phyloP scores from a whole-genome alignment of 1,284 basidiomycete species.

The Wolfiporia cocos region DNA sequence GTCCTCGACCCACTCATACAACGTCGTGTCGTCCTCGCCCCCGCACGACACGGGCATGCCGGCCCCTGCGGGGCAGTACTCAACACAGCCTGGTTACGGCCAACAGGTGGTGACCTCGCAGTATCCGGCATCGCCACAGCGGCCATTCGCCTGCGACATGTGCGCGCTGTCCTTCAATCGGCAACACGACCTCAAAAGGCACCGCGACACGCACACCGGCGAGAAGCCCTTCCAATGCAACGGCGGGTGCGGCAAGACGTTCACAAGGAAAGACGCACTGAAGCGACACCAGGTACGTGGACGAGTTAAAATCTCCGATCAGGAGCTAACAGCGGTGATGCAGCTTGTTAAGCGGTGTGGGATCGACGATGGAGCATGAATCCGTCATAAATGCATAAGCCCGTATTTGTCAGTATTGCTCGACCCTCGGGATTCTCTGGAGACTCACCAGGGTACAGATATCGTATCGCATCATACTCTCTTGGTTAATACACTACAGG shows the following conservation, averaged over 20 bases:
- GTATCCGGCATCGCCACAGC: constrained; percentile 59
- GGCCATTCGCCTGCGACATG: constrained; percentile 70
- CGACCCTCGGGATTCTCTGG: too few species aligned
- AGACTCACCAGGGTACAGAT: too few species aligned
- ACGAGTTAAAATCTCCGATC: constrained; percentile 2
- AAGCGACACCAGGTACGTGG: constrained; percentile 67
- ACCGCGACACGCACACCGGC: constrained; percentile 74
- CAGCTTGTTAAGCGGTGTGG: constrained; percentile 77
- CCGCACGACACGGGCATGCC: too few species aligned
- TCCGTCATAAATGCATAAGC: too few species aligned
- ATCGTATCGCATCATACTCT: too few species aligned
- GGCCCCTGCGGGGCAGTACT: constrained; percentile 21
- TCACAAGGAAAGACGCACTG: constrained; percentile 76
- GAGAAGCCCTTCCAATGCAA: constrained; percentile 78
- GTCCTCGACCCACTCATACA: constrained; percentile 16
- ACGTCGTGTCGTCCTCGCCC: constrained; percentile 17
- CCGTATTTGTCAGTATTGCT: too few species aligned
- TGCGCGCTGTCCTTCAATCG: constrained; percentile 79
- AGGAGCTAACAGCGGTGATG: too few species aligned
- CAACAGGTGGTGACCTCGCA: constrained; percentile 33
- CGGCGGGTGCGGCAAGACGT: constrained; percentile 77
- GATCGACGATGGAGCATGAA: constrained; percentile 52
- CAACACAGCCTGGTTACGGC: constrained; percentile 22
- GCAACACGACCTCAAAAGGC: constrained; percentile 76
- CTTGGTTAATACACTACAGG: too few species aligned